A percentile compares a stretch with the other conserved stretches of the same genome.
Conservation (phyloP, 2,329 filamentous ascomycete genomes). For the Colletotrichum phormii region DNA sequence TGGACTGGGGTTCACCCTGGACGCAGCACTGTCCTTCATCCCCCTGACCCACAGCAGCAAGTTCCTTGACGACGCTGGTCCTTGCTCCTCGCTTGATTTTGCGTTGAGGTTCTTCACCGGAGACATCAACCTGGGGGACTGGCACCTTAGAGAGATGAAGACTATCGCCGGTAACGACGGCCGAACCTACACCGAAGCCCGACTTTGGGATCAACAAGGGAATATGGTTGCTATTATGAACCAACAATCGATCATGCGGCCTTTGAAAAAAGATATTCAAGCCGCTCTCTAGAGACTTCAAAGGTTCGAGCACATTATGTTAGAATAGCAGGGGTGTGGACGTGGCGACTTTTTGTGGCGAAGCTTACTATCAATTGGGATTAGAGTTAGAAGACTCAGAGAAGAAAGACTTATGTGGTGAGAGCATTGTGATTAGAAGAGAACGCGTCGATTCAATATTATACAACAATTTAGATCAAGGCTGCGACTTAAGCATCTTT, state of each 20-base stretch:
- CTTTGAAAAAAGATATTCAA: slow-evolving; percentile 7
- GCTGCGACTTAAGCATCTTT: too few relatives aligned
- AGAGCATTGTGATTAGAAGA: background rate
- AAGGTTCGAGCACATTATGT: background rate
- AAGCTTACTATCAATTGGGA: background rate
- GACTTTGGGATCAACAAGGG: slow-evolving; percentile 57
- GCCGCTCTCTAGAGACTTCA: slow-evolving; percentile 3
- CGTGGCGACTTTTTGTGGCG: background rate
- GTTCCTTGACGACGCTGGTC: slow-evolving; percentile 56
- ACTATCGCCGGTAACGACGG: slow-evolving; percentile 52
- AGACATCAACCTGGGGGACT: slow-evolving; percentile 51
- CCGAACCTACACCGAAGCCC: slow-evolving; percentile 56
- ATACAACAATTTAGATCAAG: background rate
- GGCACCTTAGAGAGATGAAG: slow-evolving; percentile 56
- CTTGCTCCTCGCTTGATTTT: slow-evolving; percentile 62
- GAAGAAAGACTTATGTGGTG: background rate
- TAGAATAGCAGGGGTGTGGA: background rate
- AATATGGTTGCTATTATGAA: slow-evolving; percentile 59
- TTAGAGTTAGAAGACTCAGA: background rate
- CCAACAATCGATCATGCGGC: slow-evolving; percentile 56
- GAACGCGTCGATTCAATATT: background rate
- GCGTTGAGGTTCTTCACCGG: slow-evolving; percentile 56
- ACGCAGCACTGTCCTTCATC: slow-evolving; percentile 55
- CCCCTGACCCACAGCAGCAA: slow-evolving; percentile 55
- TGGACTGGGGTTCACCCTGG: slow-evolving; percentile 56